Base-by-base conservation (phyloP, 495 filamentous ascomycete species). In the Tuber borchii region DNA sequence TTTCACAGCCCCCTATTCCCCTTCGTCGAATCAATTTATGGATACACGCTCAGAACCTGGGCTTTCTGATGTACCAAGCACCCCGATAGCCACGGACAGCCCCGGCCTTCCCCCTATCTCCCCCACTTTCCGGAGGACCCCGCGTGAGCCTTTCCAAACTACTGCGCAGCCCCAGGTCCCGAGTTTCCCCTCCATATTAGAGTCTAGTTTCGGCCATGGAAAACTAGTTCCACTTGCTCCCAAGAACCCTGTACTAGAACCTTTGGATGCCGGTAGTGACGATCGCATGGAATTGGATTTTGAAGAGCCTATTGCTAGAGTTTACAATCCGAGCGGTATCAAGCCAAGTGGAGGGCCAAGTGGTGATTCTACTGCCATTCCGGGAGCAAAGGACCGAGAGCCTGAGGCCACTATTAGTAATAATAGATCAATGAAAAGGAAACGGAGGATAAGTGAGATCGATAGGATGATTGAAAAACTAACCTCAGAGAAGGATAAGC, bases 11-110 rank as follows among this genome's bases (percentile, higher is more conserved):
- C 56, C 56, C 1, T n/a, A 65, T 31, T 65, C 56, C 26, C 56
- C 56, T 31, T 65, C 56, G 39, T 61, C 43, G 37, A 78, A 80
- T 26, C 73, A 46, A 17, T 39, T 56, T 22, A 76, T 76, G 74
- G 78, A 80, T 39, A 77, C 78, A 16, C 77, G 69, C 12, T 80
- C 78, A 2, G 78, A 80, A 39, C 65, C 78, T 8, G 78, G 56
- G 26, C 56, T 65, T 65, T 65, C 56, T 6, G 77, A 71, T 78
- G 56, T 46, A 3, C 73, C 46, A 68, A 45, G 31, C 73, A 73
- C 31, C 72, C 56, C 61, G 45, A 71, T 75, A n/a, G 65, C 77
- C 17, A 75, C 70, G 22, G 76, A 73, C 26, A 65, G 73, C 10
- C 70, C 76, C 61, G 70, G 69, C 37, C 73, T 79, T 70, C 46